phyloP scores from a whole-genome alignment of 2,329 filamentous ascomycete genomes.

The Ilyonectria robusta region DNA sequence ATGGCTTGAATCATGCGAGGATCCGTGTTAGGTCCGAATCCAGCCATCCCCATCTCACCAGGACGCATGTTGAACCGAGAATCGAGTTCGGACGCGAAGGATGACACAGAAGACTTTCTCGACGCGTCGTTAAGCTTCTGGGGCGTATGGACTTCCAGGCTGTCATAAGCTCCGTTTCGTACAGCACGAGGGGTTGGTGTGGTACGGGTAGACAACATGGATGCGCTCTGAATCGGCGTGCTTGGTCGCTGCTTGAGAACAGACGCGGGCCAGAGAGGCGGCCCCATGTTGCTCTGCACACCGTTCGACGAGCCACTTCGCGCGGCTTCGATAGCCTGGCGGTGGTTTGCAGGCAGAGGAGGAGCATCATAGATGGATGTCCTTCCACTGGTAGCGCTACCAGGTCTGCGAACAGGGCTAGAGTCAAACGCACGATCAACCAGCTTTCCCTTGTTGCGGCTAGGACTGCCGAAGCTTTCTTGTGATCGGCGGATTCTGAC shows the following conservation, averaged over 20 bases:
- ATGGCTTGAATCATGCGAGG: constrained; percentile 99
- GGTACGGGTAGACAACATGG: constrained; percentile 65
- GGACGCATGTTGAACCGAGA: constrained; percentile 85
- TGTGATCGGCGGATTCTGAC: constrained; percentile 63
- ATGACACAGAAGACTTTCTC: constrained; percentile 87
- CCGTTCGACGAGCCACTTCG: constrained; percentile 69
- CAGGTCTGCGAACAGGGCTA: constrained; percentile 68
- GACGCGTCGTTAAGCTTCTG: constrained; percentile 53
- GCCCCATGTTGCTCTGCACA: constrained; percentile 77
- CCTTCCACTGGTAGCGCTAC: constrained; percentile 79
- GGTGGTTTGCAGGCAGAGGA: constrained; percentile 86
- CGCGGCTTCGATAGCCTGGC: constrained; percentile 86
- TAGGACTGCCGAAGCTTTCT: constrained; percentile 64
- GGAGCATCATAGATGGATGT: constrained; percentile 65
- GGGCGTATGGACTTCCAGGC: constrained; percentile 64
- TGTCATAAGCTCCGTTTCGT: constrained; percentile 63
- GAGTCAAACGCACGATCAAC: constrained; percentile 58
- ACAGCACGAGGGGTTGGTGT: constrained; percentile 70
- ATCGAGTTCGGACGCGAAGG: constrained; percentile 95
- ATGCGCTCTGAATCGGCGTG: constrained; percentile 70
- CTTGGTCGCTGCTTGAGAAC: constrained; percentile 71
- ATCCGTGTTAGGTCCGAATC: constrained; percentile 82
- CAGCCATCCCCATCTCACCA: constrained; percentile 68
- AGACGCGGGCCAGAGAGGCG: constrained; percentile 86
- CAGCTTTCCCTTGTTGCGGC: constrained; percentile 55